Evolutionary conservation across 208 protist genomes (phyloP), one percentile per base, ranked within the genome.

Genomic region (Leishmania lainsoni): DNA sequence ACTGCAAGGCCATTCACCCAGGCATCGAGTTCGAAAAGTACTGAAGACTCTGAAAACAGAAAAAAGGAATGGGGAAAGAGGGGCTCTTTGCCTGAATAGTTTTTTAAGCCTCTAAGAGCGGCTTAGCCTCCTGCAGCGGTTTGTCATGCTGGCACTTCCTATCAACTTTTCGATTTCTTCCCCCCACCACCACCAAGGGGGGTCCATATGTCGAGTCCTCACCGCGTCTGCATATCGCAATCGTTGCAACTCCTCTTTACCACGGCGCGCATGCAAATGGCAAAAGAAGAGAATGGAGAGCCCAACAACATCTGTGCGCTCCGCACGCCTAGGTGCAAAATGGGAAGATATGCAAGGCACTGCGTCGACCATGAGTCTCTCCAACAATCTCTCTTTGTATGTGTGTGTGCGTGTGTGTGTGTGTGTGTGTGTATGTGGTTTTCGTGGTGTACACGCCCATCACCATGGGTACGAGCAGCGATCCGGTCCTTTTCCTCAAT

Each of bases 1-100:
- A 71, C 29, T 97, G 94, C 83, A 95, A 95, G 79, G 81, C 87
- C 3, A 78, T 63, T 6, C 29, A 85, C 48, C 89, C 92, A 45
- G 78, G 81, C 16, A 35, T 82, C 5, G 81, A 32, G n/a, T 95
- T 86, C 75, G 90, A 90, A 51, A 89, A 89, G 78, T 96, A 90
- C 76, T 96, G 87, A 84, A n/a, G 29, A 39, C 26, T 14, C 54
- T 29, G 39, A 51, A 20, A 76, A 42, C 12, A 52, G 2, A 59
- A 80, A 74, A 79, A 48, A 32, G 49, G 16, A 26, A 52, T 45
- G 32, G 39, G 8, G n/a, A n/a, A 78, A 72, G 48, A 54, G 51
- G 51, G 51, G 49, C 42, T 32, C 45, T 22, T 51, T 20, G 63
- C 2, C 22, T 32, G 42, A 22, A 56, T 16, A 73, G 58, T 26